These are phyloP conservation scores for Escallonia herrerae DNA, from an alignment of 129 eudicot species.

Conservation along the genomic window DNA sequence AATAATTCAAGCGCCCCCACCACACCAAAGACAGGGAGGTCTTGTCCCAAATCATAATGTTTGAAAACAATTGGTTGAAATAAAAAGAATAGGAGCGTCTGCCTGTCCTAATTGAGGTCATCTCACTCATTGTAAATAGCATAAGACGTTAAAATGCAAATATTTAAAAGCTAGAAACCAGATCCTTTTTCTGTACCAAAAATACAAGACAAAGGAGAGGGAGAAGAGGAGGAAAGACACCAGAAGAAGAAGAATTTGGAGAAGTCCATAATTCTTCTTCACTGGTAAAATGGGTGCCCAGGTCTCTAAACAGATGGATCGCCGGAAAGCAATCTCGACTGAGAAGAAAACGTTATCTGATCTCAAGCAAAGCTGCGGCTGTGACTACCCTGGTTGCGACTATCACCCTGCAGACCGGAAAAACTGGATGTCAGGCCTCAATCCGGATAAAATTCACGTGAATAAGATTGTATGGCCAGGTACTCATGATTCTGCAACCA, in stretches of 20 bases:
- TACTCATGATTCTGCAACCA: slow-evolving; percentile 91
- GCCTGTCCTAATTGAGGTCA: not conserved
- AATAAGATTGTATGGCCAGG: slow-evolving; percentile 94
- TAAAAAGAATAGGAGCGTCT: not conserved
- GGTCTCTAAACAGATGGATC: slow-evolving; percentile 56
- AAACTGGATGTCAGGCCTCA: slow-evolving; percentile 74
- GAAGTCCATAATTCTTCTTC: not conserved
- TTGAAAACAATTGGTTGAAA: not conserved
- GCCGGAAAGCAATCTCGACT: slow-evolving; percentile 40
- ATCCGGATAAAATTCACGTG: slow-evolving; percentile 45
- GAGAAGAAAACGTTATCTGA: slow-evolving; percentile 56
- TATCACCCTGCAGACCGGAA: slow-evolving; percentile 61
- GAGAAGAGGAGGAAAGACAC: not conserved
- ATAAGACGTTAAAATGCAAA: not conserved
- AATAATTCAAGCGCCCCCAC: slow-evolving; percentile 18
- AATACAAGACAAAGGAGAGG: not conserved
- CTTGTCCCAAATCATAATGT: not conserved
- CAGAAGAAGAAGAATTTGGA: not conserved
- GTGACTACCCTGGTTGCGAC: slow-evolving; percentile 65
- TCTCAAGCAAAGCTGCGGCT: slow-evolving; percentile 43
- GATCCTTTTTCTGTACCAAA: not conserved
- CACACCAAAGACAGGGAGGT: slow-evolving; percentile 4
- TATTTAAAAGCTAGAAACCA: not conserved
- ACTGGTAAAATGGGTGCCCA: slow-evolving; percentile 55
- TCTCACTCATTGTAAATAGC: not conserved